Evolutionary conservation across 805 yeast genomes (phyloP).

Genomic region (Hemisphaericaspora nanyangensis): DNA sequence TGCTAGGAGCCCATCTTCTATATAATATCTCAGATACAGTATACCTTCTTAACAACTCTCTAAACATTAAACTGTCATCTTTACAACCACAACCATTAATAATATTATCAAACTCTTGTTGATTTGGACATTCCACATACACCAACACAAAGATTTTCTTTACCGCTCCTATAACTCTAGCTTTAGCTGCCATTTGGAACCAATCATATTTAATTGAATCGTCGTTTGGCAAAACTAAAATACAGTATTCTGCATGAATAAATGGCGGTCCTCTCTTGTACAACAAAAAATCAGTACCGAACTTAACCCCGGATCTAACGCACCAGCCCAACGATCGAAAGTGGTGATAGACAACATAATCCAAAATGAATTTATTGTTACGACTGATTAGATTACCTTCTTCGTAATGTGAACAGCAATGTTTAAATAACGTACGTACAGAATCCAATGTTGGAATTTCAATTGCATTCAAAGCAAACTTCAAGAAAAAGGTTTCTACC

Average conservation of each 20-base stretch:
- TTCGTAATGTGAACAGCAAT: conserved; percentile 16
- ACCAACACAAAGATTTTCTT: conserved; percentile 70
- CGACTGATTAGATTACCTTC: conserved; percentile 8
- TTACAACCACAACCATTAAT: conserved; percentile 13
- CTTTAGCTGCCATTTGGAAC: conserved; percentile 57
- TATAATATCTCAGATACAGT: conserved; percentile 63
- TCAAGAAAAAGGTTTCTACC: conserved; percentile 68
- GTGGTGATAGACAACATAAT: conserved; percentile 79
- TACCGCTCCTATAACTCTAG: conserved; percentile 85
- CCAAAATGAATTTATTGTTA: conserved; percentile 41
- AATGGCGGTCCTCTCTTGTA: conserved; percentile 94
- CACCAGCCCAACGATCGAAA: conserved; percentile 93
- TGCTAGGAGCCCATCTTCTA: conserved; percentile 81
- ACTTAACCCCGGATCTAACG: conserved; percentile 85
- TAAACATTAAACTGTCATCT: conserved; percentile 16
- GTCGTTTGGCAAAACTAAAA: conserved; percentile 45
- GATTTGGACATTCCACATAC: conserved; percentile 56
- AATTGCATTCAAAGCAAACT: conserved; percentile 51
- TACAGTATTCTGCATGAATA: conserved; percentile 86
- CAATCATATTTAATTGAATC: conserved; percentile 43
- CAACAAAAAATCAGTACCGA: conserved; percentile 80
- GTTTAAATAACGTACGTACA: conserved; percentile 21
- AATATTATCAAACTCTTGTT: conserved; percentile 23
- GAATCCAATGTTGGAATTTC: conserved; percentile 22
- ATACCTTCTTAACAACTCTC: conserved; percentile 38